These are phyloP conservation scores for Benincasa hispida DNA, from an alignment of 306 rosid genomes.

Conservation along the genomic window DNA sequence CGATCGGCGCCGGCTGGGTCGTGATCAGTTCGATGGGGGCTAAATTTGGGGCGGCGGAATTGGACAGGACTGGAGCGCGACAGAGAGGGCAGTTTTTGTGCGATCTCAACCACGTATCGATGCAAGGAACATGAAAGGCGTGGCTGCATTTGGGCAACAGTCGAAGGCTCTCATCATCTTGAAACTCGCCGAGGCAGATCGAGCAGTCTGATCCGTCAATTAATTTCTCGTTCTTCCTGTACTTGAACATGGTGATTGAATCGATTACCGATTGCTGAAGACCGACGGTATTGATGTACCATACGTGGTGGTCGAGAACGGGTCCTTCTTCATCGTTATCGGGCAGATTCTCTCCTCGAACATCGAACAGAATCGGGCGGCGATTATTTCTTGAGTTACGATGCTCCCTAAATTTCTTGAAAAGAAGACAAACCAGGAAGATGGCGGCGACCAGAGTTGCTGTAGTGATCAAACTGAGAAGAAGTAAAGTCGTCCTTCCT, in stretches of 20 bases:
- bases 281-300: conserved; percentile 52
- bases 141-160: conserved; percentile 72
- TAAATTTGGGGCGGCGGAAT: background rate
- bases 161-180: conserved; percentile 46
- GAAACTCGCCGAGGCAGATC: conserved; percentile 63
- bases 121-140: conserved; percentile 35
- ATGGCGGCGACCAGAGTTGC: background rate
- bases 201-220: conserved; percentile 66
- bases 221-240: conserved; percentile 39
- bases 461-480: background rate
- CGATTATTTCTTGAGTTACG: background rate
- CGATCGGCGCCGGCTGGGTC: background rate
- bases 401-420: background rate
- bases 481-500: background rate
- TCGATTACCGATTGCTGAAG: conserved; percentile 51
- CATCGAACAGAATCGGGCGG: background rate
- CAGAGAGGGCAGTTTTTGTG: conserved; percentile 45
- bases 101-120: conserved; percentile 29
- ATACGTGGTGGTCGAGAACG: conserved; percentile 28
- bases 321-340: background rate
- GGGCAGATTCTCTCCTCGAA: background rate
- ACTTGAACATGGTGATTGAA: conserved; percentile 42
- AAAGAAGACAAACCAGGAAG: background rate
- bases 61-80: conserved; percentile 29
- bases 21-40: background rate